phyloP scores from a whole-genome alignment of 176 grass and related monocot species.

The Aegilops tauschii region DNA sequence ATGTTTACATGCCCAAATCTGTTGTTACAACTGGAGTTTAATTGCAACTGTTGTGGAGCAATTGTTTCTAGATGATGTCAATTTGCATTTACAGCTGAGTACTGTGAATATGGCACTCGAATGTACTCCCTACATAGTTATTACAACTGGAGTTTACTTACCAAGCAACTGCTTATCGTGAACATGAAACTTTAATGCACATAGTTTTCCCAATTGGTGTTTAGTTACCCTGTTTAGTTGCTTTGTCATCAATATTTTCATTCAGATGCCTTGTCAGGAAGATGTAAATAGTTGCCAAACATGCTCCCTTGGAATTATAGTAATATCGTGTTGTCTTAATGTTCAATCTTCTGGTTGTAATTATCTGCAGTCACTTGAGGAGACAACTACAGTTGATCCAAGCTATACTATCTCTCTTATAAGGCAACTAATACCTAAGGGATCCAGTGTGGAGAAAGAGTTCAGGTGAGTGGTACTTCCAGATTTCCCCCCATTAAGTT shows the following conservation, averaged over 20 bases:
- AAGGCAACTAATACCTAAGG: constrained; percentile 64
- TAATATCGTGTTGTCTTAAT: constrained; percentile 10
- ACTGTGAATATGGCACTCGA: background rate
- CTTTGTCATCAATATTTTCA: background rate
- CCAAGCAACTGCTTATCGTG: background rate
- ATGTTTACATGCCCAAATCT: constrained; percentile 15
- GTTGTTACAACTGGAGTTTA: too few species aligned
- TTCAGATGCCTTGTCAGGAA: background rate
- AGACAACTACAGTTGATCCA: constrained; percentile 81
- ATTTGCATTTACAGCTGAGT: background rate
- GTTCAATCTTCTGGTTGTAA: background rate
- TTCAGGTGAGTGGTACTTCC: constrained; percentile 29
- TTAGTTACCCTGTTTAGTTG: background rate
- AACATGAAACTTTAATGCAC: background rate
- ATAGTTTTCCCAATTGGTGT: background rate
- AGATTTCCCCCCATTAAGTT: background rate
- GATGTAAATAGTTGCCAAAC: background rate
- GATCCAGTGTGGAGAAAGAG: constrained; percentile 47
- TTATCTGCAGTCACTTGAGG: constrained; percentile 55
- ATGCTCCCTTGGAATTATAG: background rate
- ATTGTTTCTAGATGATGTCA: too few species aligned
- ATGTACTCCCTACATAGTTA: background rate
- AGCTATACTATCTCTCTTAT: constrained; percentile 90
- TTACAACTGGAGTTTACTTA: background rate
- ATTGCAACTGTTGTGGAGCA: too few species aligned